Percentiles rank a stretch among this genome's conserved stretches.
These are phyloP conservation scores for Grigorovia yakushimaensis DNA, from an alignment of 805 yeast genomes.

Conservation along the genomic window DNA sequence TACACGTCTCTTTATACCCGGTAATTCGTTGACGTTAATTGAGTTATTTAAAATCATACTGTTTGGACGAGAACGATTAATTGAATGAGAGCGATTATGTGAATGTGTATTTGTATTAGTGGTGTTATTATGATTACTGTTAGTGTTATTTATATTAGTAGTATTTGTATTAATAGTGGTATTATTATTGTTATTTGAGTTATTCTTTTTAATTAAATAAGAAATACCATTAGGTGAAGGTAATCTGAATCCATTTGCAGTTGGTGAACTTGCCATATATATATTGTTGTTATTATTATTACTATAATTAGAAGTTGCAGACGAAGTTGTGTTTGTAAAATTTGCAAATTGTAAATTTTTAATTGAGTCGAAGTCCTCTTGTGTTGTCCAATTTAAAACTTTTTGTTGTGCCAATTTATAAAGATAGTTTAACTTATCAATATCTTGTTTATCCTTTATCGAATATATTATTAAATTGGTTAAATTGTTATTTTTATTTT, in stretches of 20 bases:
- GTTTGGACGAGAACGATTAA: background rate
- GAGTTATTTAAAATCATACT: background rate
- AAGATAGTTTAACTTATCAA: background rate
- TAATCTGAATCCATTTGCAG: background rate
- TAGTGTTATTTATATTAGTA: background rate
- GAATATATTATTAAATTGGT: background rate
- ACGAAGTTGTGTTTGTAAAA: background rate
- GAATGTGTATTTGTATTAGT: background rate
- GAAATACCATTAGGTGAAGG: background rate
- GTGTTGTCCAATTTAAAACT: background rate
- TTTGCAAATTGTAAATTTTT: background rate
- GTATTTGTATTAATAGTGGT: background rate
- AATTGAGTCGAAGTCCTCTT: background rate
- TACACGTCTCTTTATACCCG: constrained; percentile 2
- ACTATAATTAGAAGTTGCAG: background rate
- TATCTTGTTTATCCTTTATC: background rate
- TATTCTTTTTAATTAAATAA: background rate
- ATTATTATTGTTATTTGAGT: background rate
- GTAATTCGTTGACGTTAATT: background rate
- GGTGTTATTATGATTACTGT: background rate
- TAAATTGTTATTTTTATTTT: background rate
- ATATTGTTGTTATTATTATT: background rate
- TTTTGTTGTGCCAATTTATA: background rate
- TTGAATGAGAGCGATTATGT: too few species aligned
- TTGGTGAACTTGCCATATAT: background rate